A percentile compares a stretch with the other conserved stretches of the same genome.
phyloP scores from a whole-genome alignment of 768 basidiomycete genomes.

The Chlorophyllum brunneum region DNA sequence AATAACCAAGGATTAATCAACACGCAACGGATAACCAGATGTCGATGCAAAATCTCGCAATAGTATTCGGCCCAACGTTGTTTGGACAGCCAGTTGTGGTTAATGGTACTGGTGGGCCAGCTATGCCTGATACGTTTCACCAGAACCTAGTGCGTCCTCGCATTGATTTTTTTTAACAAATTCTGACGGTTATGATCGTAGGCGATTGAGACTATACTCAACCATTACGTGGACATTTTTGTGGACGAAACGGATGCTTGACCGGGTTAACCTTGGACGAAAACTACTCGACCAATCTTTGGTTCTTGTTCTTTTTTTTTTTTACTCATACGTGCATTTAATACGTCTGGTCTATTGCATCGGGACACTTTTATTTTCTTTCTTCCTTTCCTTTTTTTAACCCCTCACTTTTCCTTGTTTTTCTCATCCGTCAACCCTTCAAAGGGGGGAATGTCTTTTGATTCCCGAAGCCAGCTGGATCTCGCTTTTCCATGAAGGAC shows the following conservation, averaged over 20 bases:
- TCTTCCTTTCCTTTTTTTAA: too few species aligned
- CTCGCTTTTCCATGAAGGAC: too few species aligned
- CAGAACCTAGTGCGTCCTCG: conserved; percentile 61
- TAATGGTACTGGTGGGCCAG: conserved; percentile 38
- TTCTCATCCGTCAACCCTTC: too few species aligned
- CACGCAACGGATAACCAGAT: conserved; percentile 82
- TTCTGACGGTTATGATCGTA: conserved; percentile 29
- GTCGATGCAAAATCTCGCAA: conserved; percentile 89
- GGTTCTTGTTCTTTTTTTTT: too few species aligned
- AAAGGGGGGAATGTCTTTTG: too few species aligned
- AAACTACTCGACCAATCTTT: too few species aligned
- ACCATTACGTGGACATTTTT: conserved; percentile 95
- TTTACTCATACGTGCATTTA: too few species aligned
- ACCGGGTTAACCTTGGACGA: background rate
- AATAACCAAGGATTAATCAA: conserved; percentile 57
- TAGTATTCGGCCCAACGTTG: conserved; percentile 97
- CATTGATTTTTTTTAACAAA: background rate
- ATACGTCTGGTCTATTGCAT: too few species aligned
- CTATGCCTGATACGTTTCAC: conserved; percentile 63
- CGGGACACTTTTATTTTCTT: too few species aligned
- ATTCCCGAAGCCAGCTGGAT: too few species aligned
- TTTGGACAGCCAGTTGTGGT: conserved; percentile 70
- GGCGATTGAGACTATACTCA: conserved; percentile 94
- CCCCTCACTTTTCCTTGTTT: too few species aligned
- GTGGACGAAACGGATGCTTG: conserved; percentile 74